A percentile compares a stretch with the other conserved stretches of the same genome.
Conservation (phyloP, 75 land plant species). For the Pseudotsuga menziesii region DNA sequence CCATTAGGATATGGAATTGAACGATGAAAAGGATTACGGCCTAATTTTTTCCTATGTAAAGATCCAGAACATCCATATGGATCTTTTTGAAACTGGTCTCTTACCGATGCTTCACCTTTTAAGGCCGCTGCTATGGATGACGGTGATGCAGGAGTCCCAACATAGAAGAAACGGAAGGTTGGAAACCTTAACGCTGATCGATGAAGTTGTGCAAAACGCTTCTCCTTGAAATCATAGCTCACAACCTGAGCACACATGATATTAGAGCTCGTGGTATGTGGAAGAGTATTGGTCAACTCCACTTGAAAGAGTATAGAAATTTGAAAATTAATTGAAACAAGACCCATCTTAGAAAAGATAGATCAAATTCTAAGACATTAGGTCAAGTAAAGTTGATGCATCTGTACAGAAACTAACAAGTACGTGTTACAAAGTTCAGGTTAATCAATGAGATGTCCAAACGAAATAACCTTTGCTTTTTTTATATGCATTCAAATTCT, state of each 20-base stretch:
- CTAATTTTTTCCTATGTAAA: constrained; percentile 54
- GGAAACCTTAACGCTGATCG: constrained; percentile 86
- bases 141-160: constrained; percentile 71
- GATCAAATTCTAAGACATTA: background rate
- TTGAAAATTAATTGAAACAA: background rate
- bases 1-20: constrained; percentile 83
- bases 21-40: constrained; percentile 84
- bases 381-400: background rate
- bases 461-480: background rate
- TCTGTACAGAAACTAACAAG: background rate
- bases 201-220: constrained; percentile 79
- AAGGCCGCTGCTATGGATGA: constrained; percentile 58
- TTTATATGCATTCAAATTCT: background rate
- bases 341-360: background rate
- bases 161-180: constrained; percentile 59
- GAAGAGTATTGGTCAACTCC: background rate
- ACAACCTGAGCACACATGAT: constrained; percentile 58
- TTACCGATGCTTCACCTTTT: constrained; percentile 77
- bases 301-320: background rate
- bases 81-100: constrained; percentile 71
- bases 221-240: constrained; percentile 91
- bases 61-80: constrained; percentile 90
- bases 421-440: background rate
- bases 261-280: background rate
- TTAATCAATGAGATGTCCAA: background rate